Base-by-base conservation (phyloP, 345 rosid species). In the Populus ilicifolia region DNA sequence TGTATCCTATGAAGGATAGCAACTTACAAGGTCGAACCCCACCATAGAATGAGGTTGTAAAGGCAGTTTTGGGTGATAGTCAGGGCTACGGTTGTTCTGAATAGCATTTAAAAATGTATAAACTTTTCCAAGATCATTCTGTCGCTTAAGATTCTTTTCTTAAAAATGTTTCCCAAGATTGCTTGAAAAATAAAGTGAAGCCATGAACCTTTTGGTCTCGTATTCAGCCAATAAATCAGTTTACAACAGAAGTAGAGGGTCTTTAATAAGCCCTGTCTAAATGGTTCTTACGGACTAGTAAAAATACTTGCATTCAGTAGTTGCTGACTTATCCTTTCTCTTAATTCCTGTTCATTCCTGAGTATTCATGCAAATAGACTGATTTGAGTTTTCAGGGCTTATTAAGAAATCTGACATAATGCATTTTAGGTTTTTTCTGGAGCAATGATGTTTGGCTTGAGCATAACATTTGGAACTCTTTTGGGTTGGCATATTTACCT, bases 401-500 rank as follows among this genome's bases (percentile, higher is more conserved):
- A 41, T 36, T 41, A 27, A 70, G 61, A 63, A 70, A 20, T 67
- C 59, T 77, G 35, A 76, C 46, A 21, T n/a, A 14, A 35, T n/a
- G 54, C 62, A 7, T 54, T 77, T 43, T 81, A 93, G 97, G 75
- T 84, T 78, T 33, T 82, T 71, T 91, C 80, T 69, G 93, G 97
- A 67, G 29, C 66, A 75, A 41, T 86, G 81, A 76, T 83, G 88
- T 9, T 83, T 39, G 85, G 81, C 64, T 79, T 92, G 84, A 80
- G 85, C 77, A 52, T 81, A 46, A 84, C 86, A 36, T 83, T 92
- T 35, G 94, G 91, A 70, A 86, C 91, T 80, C 90, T 94, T 64
- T 82, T 92, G 79, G 91, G 87, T 80, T 93, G 93, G 93, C 97
- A 94, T 84, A 84, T 91, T 75, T 93, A 90, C 83, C 97, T 94